phyloP scores from a whole-genome alignment of 805 yeast genomes.

The Wickerhamiella lipophila region DNA sequence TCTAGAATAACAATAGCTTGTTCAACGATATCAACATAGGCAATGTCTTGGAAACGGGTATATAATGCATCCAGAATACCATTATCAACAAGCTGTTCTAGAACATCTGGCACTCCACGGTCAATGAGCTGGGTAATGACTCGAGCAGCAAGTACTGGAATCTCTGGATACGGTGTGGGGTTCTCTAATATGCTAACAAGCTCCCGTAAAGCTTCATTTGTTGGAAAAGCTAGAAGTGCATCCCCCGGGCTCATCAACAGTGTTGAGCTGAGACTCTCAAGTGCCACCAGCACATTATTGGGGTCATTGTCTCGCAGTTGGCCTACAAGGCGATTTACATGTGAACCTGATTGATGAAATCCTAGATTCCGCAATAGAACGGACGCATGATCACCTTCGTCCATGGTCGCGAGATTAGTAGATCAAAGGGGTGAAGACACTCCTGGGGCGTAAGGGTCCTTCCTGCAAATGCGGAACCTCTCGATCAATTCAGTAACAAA shows the following conservation, averaged over 20 bases:
- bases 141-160: conserved; percentile 74
- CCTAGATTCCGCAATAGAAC: conserved; percentile 9
- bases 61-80: conserved; percentile 57
- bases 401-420: conserved; percentile 8
- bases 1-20: conserved; percentile 47
- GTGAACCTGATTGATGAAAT: neutral
- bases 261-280: conserved; percentile 10
- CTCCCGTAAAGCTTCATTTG: neutral
- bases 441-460: neutral
- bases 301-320: conserved; percentile 4
- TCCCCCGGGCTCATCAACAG: conserved; percentile 12
- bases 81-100: conserved; percentile 47
- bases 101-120: conserved; percentile 47
- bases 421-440: conserved; percentile 1
- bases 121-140: conserved; percentile 73
- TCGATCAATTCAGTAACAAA: neutral
- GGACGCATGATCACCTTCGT: conserved; percentile 6
- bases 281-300: conserved; percentile 5
- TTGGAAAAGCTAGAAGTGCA: conserved; percentile 9
- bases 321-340: conserved; percentile 1
- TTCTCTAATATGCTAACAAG: neutral
- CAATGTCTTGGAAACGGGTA: conserved; percentile 55
- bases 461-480: neutral
- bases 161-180: conserved; percentile 44
- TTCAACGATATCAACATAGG: conserved; percentile 82